Conservation (phyloP, 1,284 basidiomycete genomes). For the Meripilus lineatus region DNA sequence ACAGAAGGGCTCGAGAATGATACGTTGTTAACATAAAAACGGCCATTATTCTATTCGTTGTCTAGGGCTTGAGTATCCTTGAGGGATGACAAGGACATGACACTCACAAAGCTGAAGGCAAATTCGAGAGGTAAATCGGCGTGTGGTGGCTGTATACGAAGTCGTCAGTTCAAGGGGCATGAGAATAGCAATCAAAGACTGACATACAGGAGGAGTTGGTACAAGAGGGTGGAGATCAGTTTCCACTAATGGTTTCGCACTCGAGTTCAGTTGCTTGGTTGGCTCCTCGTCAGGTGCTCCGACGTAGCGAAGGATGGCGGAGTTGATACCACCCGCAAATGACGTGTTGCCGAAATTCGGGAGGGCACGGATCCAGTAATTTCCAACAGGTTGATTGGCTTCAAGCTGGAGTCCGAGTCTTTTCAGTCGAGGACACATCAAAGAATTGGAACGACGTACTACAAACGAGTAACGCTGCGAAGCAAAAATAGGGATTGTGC, state of each 20-base stretch:
- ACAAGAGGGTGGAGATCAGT: constrained; percentile 19
- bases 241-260: constrained; percentile 21
- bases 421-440: background rate
- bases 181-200: constrained; percentile 15
- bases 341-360: constrained; percentile 27
- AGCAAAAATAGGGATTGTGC: constrained; percentile 1
- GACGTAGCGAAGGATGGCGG: constrained; percentile 35
- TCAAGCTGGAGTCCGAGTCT: constrained; percentile 16
- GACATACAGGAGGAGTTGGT: constrained; percentile 12
- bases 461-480: constrained; percentile 5
- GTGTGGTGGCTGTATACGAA: constrained; percentile 11
- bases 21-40: too few relatives aligned
- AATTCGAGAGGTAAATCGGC: background rate
- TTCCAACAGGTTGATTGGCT: constrained; percentile 31
- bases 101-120: background rate
- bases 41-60: too few relatives aligned
- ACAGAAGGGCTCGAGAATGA: constrained; percentile 21
- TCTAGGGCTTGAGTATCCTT: too few relatives aligned
- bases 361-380: constrained; percentile 40
- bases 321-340: constrained; percentile 34
- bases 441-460: too few relatives aligned
- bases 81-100: background rate
- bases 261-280: constrained; percentile 24
- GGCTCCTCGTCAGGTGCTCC: constrained; percentile 41
- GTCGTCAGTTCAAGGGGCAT: constrained; percentile 20